Evolutionary conservation across 768 basidiomycete genomes (phyloP), one percentile per base, ranked within the genome.

Genomic region (Myochromella boudieri): DNA sequence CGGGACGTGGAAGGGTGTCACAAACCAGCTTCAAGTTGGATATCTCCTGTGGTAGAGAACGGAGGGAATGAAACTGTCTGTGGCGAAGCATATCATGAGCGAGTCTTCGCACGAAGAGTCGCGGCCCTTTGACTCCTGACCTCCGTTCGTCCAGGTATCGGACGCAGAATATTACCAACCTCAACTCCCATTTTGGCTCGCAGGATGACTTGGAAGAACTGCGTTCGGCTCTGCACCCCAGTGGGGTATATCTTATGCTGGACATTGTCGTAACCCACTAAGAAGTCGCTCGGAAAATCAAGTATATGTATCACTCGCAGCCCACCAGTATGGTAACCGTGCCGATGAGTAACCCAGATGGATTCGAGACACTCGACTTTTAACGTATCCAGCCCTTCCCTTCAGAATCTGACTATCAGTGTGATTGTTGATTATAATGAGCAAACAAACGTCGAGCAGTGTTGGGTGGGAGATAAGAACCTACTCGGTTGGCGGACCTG

Each of bases 231-330:
- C 58, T 91, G 6, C 91, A 89, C 63, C 73, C 31, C 71, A 74
- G 59, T 78, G 82, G 80, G 65, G 67, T 67, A 77, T 71, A 58
- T 47, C 67, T 90, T 57, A 89, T 87, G 85, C 75, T 90, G 31
- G 87, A 89, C 56, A 67, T 84, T 15, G 84, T 91, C 47, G 78
- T 84, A 37, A 91, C 91, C 64, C 85, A 90, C 66, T 85, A 81
- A 34, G 33, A n/a, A 14, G 33, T 14, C 14, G 33, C 5, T 34
- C n/a, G 14, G n/a, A n/a, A n/a, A n/a, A n/a, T n/a, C n/a, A n/a
- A n/a, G n/a, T n/a, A n/a, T n/a, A n/a, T n/a, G n/a, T n/a, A n/a
- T n/a, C n/a, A n/a, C n/a, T n/a, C n/a, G n/a, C n/a, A n/a, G n/a
- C n/a, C n/a, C n/a, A n/a, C n/a, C n/a, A 63, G 60, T 40, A 49